phyloP scores from a whole-genome alignment of 139 green algal species.

The Chlamydomonas sphaeroides region DNA sequence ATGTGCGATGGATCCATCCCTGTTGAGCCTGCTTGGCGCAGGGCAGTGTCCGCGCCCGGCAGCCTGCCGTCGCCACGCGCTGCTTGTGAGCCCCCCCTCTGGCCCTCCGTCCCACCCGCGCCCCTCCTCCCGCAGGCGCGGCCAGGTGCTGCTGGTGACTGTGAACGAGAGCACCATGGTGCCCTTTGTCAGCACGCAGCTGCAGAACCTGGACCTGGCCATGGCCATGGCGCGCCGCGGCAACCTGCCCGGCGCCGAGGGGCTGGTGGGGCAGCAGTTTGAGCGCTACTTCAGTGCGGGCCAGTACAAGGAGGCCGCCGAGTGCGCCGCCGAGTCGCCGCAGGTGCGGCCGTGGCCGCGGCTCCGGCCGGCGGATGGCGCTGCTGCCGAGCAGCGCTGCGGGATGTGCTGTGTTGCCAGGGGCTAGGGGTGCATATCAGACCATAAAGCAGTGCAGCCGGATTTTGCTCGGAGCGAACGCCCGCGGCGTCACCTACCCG shows the following conservation, averaged over 20 bases:
- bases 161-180: slow-evolving; percentile 96
- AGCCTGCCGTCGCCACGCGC: no score
- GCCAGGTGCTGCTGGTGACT: slow-evolving; percentile 91
- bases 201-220: slow-evolving; percentile 97
- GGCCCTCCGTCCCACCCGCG: no score
- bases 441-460: no score
- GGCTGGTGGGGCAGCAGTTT: slow-evolving; percentile 95
- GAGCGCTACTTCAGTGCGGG: slow-evolving; percentile 84
- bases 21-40: no score
- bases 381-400: not conserved
- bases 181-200: slow-evolving; percentile 91
- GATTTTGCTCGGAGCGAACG: no score
- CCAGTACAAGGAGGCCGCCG: slow-evolving; percentile 98
- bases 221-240: slow-evolving; percentile 90
- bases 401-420: not conserved
- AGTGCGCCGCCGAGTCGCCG: slow-evolving; percentile 93
- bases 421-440: no score
- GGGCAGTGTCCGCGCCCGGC: no score
- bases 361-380: not conserved
- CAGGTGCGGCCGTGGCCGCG: slow-evolving; percentile 61
- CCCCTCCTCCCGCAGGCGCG: slow-evolving; percentile 57
- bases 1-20: no score
- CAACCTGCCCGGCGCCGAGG: slow-evolving; percentile 96
- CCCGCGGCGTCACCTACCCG: no score
- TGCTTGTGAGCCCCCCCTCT: no score